Percentiles rank a stretch among this genome's conserved stretches.
Evolutionary conservation across 2,329 filamentous ascomycete species (phyloP).

Genomic region (Annulohypoxylon truncatum): DNA sequence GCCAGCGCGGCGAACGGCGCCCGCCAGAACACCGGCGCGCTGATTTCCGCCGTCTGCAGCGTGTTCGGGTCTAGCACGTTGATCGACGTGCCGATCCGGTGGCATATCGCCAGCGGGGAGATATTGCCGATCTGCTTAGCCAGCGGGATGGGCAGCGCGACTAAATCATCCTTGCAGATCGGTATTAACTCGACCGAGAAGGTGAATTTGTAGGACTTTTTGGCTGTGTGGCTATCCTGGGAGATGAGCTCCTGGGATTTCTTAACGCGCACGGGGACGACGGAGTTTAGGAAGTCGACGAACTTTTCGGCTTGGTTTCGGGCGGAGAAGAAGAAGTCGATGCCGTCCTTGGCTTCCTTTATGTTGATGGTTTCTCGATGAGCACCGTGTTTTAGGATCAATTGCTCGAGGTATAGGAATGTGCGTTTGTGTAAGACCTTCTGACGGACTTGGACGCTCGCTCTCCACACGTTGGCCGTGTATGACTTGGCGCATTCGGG

Average conservation of each 20-base stretch:
- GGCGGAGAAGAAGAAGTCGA: slow-evolving; percentile 94
- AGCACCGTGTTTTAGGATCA: slow-evolving; percentile 93
- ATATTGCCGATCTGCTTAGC: slow-evolving; percentile 92
- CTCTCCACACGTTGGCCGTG: slow-evolving; percentile 95
- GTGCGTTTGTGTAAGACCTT: slow-evolving; percentile 95
- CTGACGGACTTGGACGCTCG: slow-evolving; percentile 92
- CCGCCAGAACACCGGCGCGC: slow-evolving; percentile 88
- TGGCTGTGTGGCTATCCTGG: slow-evolving; percentile 89
- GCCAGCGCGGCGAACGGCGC: slow-evolving; percentile 86
- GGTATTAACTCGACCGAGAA: slow-evolving; percentile 91
- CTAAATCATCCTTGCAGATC: slow-evolving; percentile 96
- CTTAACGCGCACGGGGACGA: slow-evolving; percentile 81
- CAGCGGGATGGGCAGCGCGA: slow-evolving; percentile 90
- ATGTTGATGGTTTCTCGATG: slow-evolving; percentile 97
- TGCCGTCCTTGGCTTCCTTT: slow-evolving; percentile 93
- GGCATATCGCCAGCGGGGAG: slow-evolving; percentile 84
- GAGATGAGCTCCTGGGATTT: slow-evolving; percentile 95
- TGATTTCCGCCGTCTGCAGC: slow-evolving; percentile 89
- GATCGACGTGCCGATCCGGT: slow-evolving; percentile 87
- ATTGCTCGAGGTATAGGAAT: slow-evolving; percentile 81
- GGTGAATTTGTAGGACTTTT: slow-evolving; percentile 93
- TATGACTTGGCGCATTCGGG: slow-evolving; percentile 95
- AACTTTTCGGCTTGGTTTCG: slow-evolving; percentile 94
- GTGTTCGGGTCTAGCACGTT: slow-evolving; percentile 92
- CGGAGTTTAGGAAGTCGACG: slow-evolving; percentile 87